These are phyloP conservation scores for Curvularia eragrostidis DNA, from an alignment of 2,329 filamentous ascomycete species.

Conservation along the genomic window DNA sequence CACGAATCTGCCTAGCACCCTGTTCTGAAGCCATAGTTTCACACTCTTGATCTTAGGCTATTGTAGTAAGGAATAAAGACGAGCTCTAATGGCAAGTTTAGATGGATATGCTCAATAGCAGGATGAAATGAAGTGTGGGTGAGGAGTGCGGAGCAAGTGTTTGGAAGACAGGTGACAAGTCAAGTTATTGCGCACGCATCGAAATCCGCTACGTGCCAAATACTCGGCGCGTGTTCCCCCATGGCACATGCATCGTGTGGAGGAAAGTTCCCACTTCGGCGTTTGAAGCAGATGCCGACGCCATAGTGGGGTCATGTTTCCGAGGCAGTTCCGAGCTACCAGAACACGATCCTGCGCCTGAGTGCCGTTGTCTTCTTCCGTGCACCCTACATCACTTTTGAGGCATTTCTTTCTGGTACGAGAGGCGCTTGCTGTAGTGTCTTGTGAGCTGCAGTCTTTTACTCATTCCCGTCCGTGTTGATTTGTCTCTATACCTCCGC, in stretches of 20 bases:
- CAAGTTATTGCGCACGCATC: slow-evolving; percentile 8
- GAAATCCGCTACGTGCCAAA: slow-evolving; percentile 20
- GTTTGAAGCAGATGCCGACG: slow-evolving; percentile 42
- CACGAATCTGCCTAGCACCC: slow-evolving; percentile 51
- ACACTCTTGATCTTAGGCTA: neutral
- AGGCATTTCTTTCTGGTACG: neutral
- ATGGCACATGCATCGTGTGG: slow-evolving; percentile 30
- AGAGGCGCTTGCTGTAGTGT: neutral
- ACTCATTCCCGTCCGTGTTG: neutral
- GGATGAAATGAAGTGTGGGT: neutral
- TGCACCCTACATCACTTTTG: neutral
- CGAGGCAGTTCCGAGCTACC: slow-evolving; percentile 34
- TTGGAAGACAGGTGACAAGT: slow-evolving; percentile 1
- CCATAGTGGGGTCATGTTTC: slow-evolving; percentile 36
- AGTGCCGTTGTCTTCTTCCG: slow-evolving; percentile 13
- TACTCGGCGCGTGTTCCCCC: slow-evolving; percentile 31
- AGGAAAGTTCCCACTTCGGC: slow-evolving; percentile 41
- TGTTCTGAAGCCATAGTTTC: slow-evolving; percentile 30
- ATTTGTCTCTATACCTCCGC: neutral
- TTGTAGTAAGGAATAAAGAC: neutral
- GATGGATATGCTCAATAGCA: neutral
- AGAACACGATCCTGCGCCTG: slow-evolving; percentile 15
- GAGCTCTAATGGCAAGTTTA: neutral
- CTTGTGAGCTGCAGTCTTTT: neutral
- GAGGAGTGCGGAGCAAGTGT: neutral